Evolutionary conservation across 441 rosid species (phyloP), one percentile per base, ranked within the genome.

Genomic region (Arabidopsis hybrid): DNA sequence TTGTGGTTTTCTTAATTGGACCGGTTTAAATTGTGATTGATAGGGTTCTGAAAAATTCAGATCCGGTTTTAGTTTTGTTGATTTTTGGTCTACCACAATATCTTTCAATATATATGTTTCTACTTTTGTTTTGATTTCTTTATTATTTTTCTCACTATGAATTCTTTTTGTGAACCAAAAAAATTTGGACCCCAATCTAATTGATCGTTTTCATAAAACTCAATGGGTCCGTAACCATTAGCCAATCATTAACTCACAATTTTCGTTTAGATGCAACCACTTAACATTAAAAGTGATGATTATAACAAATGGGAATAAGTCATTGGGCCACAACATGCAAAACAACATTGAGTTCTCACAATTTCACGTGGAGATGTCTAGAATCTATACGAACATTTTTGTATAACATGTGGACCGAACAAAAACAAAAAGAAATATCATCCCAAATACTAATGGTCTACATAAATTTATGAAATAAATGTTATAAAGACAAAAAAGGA

Each of bases 351-450:
- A 57, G 56, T 21, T 64, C 75, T 70, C 72, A 63, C 61, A 2
- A 46, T 38, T 67, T 72, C 77, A 78, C 74, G 80, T 77, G 80
- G 77, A 60, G 45, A 3, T 77, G 80, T 77, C 80, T 66, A 16
- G 69, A 51, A 60, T 71, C 32, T 60, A 72, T 60, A 72, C 70
- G 69, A 60, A 45, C 11, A 60, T 32, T 11, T 10, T 11, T 17
- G 7, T 34, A 57, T 21, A 65, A 66, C 76, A 52, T 71, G 80
- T 77, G 80, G 77, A 77, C 68, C 9, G 67, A 64, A 58, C n/a
- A 38, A 38, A 62, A 43, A 52, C 67, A 46, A 46, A 12, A 43
- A 62, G 4, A 76, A 61, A 60, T 53, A 69, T 69, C 59, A 65
- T 42, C 29, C 29, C 29, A 46, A 57, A 69, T 39, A 17, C 66